phyloP scores from a whole-genome alignment of 192 early-diverging fungal species.

The Spizellomyces sp. region DNA sequence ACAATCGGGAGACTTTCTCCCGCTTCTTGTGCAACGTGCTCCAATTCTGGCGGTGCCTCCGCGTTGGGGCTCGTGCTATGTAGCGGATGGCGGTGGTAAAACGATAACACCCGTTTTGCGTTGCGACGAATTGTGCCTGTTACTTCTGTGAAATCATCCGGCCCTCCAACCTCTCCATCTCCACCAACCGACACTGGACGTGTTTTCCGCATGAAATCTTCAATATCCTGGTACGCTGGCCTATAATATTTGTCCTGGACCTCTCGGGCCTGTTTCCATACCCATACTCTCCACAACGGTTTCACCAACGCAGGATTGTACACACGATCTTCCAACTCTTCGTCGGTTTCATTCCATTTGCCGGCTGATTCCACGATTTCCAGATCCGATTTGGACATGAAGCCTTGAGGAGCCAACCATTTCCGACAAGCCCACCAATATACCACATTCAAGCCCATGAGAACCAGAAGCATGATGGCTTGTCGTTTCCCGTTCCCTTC shows the following conservation, averaged over 20 bases:
- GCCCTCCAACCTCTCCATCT: background rate
- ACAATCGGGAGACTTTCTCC: conserved; percentile 4
- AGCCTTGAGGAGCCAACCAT: conserved; percentile 36
- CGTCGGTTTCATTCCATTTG: conserved; percentile 16
- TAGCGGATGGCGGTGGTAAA: conserved; percentile 1
- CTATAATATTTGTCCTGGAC: conserved; percentile 25
- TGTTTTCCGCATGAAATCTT: conserved; percentile 26
- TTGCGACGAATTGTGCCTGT: background rate
- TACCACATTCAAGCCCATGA: conserved; percentile 25
- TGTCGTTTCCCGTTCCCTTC: conserved; percentile 16
- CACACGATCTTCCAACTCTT: conserved; percentile 35
- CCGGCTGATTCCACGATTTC: background rate
- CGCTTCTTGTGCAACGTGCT: conserved; percentile 5
- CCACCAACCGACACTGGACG: too few species aligned
- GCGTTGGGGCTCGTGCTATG: background rate
- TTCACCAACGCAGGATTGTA: conserved; percentile 49
- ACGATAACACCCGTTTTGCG: conserved; percentile 12
- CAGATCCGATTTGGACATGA: conserved; percentile 14
- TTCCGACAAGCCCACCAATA: conserved; percentile 35
- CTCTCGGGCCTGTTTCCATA: conserved; percentile 28
- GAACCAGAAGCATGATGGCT: conserved; percentile 29
- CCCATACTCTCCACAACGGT: conserved; percentile 49
- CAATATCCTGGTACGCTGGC: conserved; percentile 31
- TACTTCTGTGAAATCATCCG: background rate
- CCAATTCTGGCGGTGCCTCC: conserved; percentile 14